A percentile compares a stretch with the other conserved stretches of the same genome.
Evolutionary conservation across 192 early-diverging fungal species (phyloP).

Genomic region (Linnemannia zychae): DNA sequence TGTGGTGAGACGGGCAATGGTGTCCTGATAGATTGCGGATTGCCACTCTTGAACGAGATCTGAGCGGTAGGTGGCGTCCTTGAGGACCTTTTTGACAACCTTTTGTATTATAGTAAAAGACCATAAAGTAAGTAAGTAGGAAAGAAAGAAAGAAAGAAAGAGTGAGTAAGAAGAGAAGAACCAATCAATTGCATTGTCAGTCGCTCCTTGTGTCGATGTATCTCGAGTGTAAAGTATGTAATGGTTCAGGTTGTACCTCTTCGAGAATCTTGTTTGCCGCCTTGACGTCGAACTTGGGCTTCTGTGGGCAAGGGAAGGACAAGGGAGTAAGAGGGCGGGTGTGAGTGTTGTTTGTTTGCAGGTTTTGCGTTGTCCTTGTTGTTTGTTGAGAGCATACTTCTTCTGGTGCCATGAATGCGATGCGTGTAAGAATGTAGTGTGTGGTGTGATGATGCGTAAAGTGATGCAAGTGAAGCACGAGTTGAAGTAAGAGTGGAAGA

Average conservation of each 20-base stretch:
- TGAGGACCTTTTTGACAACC: slow-evolving; percentile 49
- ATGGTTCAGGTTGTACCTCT: slow-evolving; percentile 14
- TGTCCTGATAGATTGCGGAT: slow-evolving; percentile 37
- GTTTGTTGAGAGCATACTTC: too few relatives aligned
- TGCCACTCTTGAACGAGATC: slow-evolving; percentile 52
- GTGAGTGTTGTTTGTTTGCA: neutral
- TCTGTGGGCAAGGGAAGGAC: neutral
- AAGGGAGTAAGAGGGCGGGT: neutral
- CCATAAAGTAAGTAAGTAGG: too few relatives aligned
- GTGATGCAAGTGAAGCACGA: too few relatives aligned
- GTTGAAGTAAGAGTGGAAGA: too few relatives aligned
- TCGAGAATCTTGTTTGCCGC: slow-evolving; percentile 35
- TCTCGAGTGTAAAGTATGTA: neutral
- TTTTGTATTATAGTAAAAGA: neutral
- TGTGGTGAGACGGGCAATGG: slow-evolving; percentile 26
- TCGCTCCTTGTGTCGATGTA: neutral
- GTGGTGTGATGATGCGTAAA: too few relatives aligned
- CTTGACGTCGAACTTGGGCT: slow-evolving; percentile 36
- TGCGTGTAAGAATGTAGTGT: too few relatives aligned
- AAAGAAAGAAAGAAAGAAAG: neutral
- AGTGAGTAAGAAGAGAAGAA: neutral
- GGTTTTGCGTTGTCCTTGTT: too few relatives aligned
- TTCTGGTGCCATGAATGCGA: too few relatives aligned
- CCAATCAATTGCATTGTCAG: too few relatives aligned
- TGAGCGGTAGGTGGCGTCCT: slow-evolving; percentile 34